Percentiles rank a stretch among this genome's conserved stretches.
phyloP scores from a whole-genome alignment of 1,284 basidiomycete species.

The Meira nashicola region DNA sequence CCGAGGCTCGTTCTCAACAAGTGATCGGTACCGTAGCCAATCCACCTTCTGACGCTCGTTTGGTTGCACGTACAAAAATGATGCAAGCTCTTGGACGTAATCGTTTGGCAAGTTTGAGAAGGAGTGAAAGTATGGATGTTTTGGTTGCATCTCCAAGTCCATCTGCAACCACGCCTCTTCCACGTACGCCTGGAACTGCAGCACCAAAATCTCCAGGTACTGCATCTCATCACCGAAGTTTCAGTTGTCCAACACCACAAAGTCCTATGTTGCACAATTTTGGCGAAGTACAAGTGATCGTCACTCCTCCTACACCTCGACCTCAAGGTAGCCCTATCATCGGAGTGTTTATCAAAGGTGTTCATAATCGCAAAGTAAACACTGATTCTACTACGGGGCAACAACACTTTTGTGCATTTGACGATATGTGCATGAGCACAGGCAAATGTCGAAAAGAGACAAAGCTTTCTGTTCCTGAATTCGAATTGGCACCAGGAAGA shows the following conservation, averaged over 20 bases:
- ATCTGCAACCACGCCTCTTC: not conserved
- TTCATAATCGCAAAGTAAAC: not conserved
- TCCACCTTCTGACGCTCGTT: not conserved
- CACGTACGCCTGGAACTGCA: conserved; percentile 6
- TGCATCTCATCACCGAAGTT: not conserved
- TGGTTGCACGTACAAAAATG: conserved; percentile 1
- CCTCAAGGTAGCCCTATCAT: conserved; percentile 5
- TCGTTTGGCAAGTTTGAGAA: not conserved
- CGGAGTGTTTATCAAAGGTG: not conserved
- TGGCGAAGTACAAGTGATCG: conserved; percentile 6
- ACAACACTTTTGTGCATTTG: not conserved
- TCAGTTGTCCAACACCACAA: conserved; percentile 7
- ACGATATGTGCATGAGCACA: not conserved
- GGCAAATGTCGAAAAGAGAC: not conserved
- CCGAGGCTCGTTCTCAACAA: conserved; percentile 5
- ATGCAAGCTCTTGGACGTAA: conserved; percentile 5
- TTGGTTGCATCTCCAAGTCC: not conserved
- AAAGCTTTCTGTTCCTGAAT: not conserved
- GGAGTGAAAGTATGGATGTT: not conserved
- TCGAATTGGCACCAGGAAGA: not conserved
- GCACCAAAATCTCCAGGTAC: not conserved
- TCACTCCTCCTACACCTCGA: conserved; percentile 10
- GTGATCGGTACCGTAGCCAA: too few species aligned
- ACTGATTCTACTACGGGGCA: not conserved
- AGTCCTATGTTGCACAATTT: not conserved